Evolutionary conservation across 2,329 filamentous ascomycete species (phyloP), one percentile per base, ranked within the genome.

Genomic region (Penicillium sp.): DNA sequence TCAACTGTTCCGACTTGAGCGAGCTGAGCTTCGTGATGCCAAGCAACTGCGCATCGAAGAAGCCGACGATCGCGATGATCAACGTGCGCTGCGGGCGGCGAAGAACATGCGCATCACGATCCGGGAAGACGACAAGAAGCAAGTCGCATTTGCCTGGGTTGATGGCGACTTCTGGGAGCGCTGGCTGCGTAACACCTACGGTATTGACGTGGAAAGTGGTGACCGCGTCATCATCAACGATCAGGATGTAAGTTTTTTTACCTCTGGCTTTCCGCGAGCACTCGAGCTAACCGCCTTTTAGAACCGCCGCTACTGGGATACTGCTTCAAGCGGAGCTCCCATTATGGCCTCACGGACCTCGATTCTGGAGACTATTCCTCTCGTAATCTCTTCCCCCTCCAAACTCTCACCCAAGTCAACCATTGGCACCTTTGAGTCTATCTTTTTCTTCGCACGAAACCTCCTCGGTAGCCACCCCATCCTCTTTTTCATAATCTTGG

Each of bases 21-120:
- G 92, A 49, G 89, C 96, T 74, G 93, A 95, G 70, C 79, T 96
- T 41, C 86, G 93, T 44, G 91, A 97, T 69, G 85, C 90, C 4
- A 99, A 99, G 76, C 90, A 97, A 69, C 78, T 96, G 55, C 84
- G 92, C 40, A 93, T 99, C 47, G 93, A 99, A 68, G 93, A 99
- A 71, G 95, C 93, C 4, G 87, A 96, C 67, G 92, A 96, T 68
- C 87, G 90, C 41, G 86, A 88, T 61, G 93, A 99, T 67, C 85
- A 96, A 69, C 84, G 91, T 43, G 92, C 89, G 10, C 73, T 96
- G 51, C 81, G 89, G 31, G 80, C 87, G 36, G 95, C 93, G 30
- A 99, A 99, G 78, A 86, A 83, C 57, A 95, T 95, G 64, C 84
- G 85, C 28, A 91, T 99, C 67, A 88, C 90, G 61, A 95, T 96